Conservation (phyloP, 208 protist species). For the Lotmaria passim region DNA sequence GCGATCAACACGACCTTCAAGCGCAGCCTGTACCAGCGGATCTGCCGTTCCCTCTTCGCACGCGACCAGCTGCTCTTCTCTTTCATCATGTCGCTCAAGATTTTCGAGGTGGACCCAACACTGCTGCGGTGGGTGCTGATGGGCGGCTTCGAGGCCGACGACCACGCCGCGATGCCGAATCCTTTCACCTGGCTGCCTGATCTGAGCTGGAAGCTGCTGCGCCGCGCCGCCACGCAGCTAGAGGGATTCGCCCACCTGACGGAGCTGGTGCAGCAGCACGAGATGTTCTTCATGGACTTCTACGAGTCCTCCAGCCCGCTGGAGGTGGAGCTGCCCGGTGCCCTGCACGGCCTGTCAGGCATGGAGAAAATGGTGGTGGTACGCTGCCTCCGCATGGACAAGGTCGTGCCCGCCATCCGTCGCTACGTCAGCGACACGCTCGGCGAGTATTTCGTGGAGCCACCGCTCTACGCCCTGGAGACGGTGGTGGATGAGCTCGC, state of each 20-base stretch:
- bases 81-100: slow-evolving; percentile 94
- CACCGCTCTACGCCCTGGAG: slow-evolving; percentile 95
- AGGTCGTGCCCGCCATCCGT: slow-evolving; percentile 94
- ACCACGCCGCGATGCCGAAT: slow-evolving; percentile 34
- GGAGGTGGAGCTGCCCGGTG: slow-evolving; percentile 70
- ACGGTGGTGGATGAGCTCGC: slow-evolving; percentile 89
- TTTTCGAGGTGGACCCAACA: slow-evolving; percentile 87
- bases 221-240: slow-evolving; percentile 75
- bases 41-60: slow-evolving; percentile 94
- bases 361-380: slow-evolving; percentile 94
- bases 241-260: slow-evolving; percentile 48
- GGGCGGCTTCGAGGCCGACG: slow-evolving; percentile 80
- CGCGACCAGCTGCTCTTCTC: slow-evolving; percentile 95
- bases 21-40: slow-evolving; percentile 82
- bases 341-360: slow-evolving; percentile 53
- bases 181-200: slow-evolving; percentile 91
- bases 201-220: slow-evolving; percentile 88
- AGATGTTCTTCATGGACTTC: slow-evolving; percentile 75
- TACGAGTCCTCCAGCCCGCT: slow-evolving; percentile 91
- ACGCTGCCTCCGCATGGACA: slow-evolving; percentile 95
- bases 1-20: slow-evolving; percentile 90
- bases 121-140: slow-evolving; percentile 93
- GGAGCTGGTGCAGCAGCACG: slow-evolving; percentile 47
- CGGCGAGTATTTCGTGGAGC: slow-evolving; percentile 88
- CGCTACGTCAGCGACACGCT: slow-evolving; percentile 89